These are phyloP conservation scores for Starmerella potacharoeniae DNA, from an alignment of 805 yeast species.

Conservation along the genomic window DNA sequence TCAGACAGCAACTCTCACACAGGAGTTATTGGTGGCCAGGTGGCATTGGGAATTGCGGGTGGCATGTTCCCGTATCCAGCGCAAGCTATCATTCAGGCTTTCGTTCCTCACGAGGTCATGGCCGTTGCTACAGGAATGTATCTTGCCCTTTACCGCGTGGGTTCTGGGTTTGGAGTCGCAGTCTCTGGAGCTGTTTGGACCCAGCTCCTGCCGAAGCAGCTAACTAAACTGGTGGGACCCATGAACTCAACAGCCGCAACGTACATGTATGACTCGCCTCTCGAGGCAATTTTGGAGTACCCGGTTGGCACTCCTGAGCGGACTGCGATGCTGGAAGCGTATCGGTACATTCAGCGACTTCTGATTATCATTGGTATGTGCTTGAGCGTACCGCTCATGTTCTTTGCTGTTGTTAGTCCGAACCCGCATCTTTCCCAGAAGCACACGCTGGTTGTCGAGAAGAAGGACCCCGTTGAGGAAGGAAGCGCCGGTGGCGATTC, in stretches of 20 bases:
- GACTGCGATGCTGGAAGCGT: constrained; percentile 44
- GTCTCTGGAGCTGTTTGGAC: constrained; percentile 68
- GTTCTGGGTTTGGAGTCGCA: constrained; percentile 51
- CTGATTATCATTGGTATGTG: constrained; percentile 45
- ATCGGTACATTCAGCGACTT: constrained; percentile 47
- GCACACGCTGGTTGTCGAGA: constrained; percentile 22
- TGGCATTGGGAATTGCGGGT: constrained; percentile 60
- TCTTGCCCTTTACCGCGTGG: constrained; percentile 48
- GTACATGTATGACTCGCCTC: constrained; percentile 44
- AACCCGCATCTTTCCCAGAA: constrained; percentile 36
- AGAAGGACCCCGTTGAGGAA: constrained; percentile 4
- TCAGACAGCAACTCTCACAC: constrained; percentile 27
- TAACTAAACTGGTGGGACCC: constrained; percentile 30
- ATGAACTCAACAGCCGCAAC: constrained; percentile 33
- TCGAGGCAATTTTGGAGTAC: constrained; percentile 36
- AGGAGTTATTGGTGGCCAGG: constrained; percentile 56
- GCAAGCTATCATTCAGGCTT: constrained; percentile 49
- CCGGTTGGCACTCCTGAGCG: constrained; percentile 58
- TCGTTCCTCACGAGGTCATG: constrained; percentile 51
- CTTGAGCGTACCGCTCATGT: constrained; percentile 43
- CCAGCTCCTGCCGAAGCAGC: constrained; percentile 39
- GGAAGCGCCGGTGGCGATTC: background rate
- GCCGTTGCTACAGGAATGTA: constrained; percentile 49
- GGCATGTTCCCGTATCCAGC: constrained; percentile 59
- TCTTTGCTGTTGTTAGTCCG: constrained; percentile 39